Evolutionary conservation across 169 alveolate species (phyloP).

Genomic region (Cardiosporidium cionae): DNA sequence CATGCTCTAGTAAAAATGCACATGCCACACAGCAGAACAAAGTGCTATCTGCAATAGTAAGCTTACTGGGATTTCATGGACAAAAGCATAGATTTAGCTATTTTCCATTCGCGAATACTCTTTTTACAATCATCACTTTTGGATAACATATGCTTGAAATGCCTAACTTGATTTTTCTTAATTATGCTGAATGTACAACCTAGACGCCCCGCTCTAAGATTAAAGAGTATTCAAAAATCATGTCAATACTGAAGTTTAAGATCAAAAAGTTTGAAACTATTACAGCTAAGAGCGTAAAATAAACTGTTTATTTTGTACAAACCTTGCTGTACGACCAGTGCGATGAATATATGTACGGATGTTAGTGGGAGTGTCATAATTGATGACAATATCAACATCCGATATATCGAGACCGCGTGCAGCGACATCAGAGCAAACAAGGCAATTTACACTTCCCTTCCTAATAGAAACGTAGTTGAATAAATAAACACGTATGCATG

Average conservation of each 20-base stretch:
- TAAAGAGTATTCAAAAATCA: not conserved
- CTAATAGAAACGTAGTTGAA: too few relatives aligned
- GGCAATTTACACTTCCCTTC: not conserved
- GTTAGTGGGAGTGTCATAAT: constrained; percentile 68
- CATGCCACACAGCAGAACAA: too few relatives aligned
- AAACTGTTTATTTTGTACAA: not conserved
- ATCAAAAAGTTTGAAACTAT: too few relatives aligned
- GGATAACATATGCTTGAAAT: not conserved
- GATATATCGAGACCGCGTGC: constrained; percentile 80
- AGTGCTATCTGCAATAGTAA: too few relatives aligned
- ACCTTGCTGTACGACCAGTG: constrained; percentile 91
- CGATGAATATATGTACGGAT: constrained; percentile 2
- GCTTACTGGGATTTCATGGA: not conserved
- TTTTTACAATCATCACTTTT: not conserved
- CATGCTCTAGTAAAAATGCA: too few relatives aligned
- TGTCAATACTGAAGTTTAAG: too few relatives aligned
- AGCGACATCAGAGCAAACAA: constrained; percentile 78
- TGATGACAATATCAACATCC: constrained; percentile 66
- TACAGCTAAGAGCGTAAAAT: too few relatives aligned
- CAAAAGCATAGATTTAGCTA: not conserved
- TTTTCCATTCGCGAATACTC: not conserved
- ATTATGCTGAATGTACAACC: not conserved
- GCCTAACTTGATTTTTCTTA: not conserved
- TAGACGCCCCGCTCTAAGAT: not conserved
- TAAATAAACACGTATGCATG: too few relatives aligned